Conservation (phyloP, 2,329 filamentous ascomycete genomes). For the Cadophora gregata region DNA sequence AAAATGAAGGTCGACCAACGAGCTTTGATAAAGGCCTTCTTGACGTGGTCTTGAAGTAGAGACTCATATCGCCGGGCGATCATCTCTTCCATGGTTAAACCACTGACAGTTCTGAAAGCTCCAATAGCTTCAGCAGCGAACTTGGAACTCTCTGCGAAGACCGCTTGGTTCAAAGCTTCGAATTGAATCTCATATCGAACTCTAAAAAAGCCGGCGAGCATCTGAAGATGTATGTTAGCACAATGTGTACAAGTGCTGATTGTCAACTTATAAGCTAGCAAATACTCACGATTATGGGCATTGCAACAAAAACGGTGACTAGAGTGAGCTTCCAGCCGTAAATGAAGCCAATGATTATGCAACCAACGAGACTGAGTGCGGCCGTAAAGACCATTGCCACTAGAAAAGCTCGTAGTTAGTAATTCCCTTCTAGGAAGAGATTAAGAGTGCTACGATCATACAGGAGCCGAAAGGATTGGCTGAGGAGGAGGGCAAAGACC, state of each 20-base stretch:
- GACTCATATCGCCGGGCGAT: constrained; percentile 57
- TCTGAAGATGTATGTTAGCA: constrained; percentile 19
- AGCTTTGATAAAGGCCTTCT: constrained; percentile 54
- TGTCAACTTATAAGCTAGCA: neutral
- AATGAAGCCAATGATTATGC: constrained; percentile 69
- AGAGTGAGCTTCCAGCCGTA: constrained; percentile 81
- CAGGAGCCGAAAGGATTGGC: too few relatives aligned
- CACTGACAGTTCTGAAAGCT: constrained; percentile 45
- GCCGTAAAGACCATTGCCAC: constrained; percentile 63
- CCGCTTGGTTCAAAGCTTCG: constrained; percentile 60
- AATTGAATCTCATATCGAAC: constrained; percentile 62
- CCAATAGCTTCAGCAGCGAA: constrained; percentile 68
- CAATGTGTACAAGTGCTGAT: neutral
- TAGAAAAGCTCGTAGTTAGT: too few relatives aligned
- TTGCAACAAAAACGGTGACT: constrained; percentile 65
- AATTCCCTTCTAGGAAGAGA: too few relatives aligned
- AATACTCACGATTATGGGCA: constrained; percentile 51
- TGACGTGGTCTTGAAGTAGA: constrained; percentile 55
- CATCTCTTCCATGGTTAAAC: constrained; percentile 63
- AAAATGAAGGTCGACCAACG: constrained; percentile 57
- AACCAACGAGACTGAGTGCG: constrained; percentile 69
- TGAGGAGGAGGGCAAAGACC: too few relatives aligned
- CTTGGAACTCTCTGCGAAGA: constrained; percentile 66
- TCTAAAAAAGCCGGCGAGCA: constrained; percentile 52
- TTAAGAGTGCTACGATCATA: too few relatives aligned